These are phyloP conservation scores for Cylindrodendrum hubeiense DNA, from an alignment of 2,329 filamentous ascomycete genomes.

Conservation along the genomic window DNA sequence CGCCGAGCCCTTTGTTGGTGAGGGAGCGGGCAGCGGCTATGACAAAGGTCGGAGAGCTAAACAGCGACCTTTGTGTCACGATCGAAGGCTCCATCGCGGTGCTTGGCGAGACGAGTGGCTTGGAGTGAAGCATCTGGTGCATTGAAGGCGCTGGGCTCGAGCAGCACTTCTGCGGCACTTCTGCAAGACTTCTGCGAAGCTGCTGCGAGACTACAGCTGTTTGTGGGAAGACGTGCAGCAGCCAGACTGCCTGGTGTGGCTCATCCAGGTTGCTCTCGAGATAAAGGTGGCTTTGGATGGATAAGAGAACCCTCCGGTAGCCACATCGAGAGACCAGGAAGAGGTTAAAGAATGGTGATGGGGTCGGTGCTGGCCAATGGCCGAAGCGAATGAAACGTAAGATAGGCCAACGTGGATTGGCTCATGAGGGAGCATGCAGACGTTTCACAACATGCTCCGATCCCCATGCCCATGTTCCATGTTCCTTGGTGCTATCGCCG, in stretches of 20 bases:
- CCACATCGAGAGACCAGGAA: constrained; percentile 19
- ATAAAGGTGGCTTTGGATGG: constrained; percentile 10
- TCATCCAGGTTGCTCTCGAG: neutral
- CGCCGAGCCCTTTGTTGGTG: constrained; percentile 10
- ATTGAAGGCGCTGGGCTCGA: constrained; percentile 1
- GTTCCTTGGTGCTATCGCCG: neutral
- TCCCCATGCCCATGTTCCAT: neutral
- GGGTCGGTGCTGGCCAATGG: constrained; percentile 33
- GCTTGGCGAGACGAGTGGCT: constrained; percentile 18
- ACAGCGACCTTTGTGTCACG: constrained; percentile 4
- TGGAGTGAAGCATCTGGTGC: constrained; percentile 17
- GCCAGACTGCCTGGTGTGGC: constrained; percentile 8
- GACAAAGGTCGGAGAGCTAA: neutral
- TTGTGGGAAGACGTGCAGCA: constrained; percentile 25
- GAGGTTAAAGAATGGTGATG: constrained; percentile 12
- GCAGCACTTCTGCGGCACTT: constrained; percentile 5
- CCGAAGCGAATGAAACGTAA: constrained; percentile 29
- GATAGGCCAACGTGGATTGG: constrained; percentile 31
- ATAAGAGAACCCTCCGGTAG: constrained; percentile 26
- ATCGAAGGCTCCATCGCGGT: neutral
- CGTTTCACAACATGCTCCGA: constrained; percentile 31
- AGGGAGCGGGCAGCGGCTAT: neutral
- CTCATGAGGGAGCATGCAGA: constrained; percentile 20
- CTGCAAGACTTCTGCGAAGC: constrained; percentile 19
- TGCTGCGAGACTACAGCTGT: constrained; percentile 14